Conservation (phyloP, 257 asterid species). For the Cruciata laevipes region DNA sequence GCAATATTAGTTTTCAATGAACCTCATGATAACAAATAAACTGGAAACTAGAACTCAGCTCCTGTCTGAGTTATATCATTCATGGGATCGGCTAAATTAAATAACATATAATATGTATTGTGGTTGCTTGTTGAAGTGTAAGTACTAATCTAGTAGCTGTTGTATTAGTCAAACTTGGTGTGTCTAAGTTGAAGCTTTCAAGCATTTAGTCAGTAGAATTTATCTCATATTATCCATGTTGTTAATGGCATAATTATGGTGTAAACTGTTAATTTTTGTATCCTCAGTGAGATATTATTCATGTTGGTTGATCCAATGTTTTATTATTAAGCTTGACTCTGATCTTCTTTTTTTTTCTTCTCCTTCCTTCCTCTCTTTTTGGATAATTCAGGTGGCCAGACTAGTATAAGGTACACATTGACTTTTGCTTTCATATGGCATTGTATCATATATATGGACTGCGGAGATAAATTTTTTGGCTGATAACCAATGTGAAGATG, state of each 20-base stretch:
- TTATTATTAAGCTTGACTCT: neutral
- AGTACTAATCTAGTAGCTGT: neutral
- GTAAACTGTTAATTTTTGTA: neutral
- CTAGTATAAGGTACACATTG: constrained; percentile 75
- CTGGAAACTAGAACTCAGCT: too few species aligned
- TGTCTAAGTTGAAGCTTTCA: neutral
- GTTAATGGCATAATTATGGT: neutral
- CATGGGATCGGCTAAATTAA: neutral
- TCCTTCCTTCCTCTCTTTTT: constrained; percentile 13
- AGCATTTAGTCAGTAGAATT: neutral
- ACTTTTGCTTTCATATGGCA: constrained; percentile 15
- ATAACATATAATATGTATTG: neutral
- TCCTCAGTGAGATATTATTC: neutral
- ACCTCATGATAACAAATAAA: too few species aligned
- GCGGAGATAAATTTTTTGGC: neutral
- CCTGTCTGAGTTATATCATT: too few species aligned
- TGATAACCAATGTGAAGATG: neutral
- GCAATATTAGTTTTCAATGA: neutral
- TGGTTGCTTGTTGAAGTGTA: neutral
- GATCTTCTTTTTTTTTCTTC: neutral
- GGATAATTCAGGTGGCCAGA: constrained; percentile 88
- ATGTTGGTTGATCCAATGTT: neutral
- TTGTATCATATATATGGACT: neutral
- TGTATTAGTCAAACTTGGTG: neutral
- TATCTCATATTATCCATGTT: neutral